phyloP scores from a whole-genome alignment of 139 green algal species.

The Chlorella sp. region DNA sequence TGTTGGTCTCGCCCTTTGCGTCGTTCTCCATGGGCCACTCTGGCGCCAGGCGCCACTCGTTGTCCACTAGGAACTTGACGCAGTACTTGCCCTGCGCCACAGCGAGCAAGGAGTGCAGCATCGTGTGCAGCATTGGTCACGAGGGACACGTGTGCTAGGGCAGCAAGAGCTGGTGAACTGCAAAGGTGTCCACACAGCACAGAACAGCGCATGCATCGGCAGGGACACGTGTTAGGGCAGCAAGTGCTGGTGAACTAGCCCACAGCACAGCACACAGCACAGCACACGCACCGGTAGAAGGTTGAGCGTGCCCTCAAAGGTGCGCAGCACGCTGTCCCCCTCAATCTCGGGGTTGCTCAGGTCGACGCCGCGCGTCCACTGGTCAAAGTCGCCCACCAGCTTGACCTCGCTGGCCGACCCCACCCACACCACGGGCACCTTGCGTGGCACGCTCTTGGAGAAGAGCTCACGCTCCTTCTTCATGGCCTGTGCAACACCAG shows the following conservation, averaged over 20 bases:
- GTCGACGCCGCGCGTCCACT: constrained; percentile 52
- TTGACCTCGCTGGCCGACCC: constrained; percentile 39
- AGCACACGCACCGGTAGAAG: constrained; percentile 36
- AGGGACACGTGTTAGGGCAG: no score
- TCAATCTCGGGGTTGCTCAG: constrained; percentile 41
- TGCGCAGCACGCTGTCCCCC: constrained; percentile 41
- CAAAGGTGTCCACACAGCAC: no score
- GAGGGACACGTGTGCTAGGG: no score
- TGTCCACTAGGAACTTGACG: constrained; percentile 52
- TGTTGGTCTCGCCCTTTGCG: constrained; percentile 25
- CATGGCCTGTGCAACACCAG: constrained; percentile 9
- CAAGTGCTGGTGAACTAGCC: no score
- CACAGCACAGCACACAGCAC: no score
- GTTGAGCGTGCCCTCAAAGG: constrained; percentile 30
- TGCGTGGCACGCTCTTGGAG: constrained; percentile 23
- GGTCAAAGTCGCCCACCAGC: constrained; percentile 49
- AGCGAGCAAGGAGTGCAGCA: no score
- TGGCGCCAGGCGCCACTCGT: constrained; percentile 38
- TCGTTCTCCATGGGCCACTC: constrained; percentile 45
- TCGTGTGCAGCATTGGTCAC: no score
- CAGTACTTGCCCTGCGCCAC: constrained; percentile 42
- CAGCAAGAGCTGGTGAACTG: no score
- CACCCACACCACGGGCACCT: constrained; percentile 47
- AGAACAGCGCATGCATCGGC: no score
- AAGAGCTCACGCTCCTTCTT: constrained; percentile 30